phyloP scores from a whole-genome alignment of 176 grass and related monocot genomes.

The Triticum monococcum region DNA sequence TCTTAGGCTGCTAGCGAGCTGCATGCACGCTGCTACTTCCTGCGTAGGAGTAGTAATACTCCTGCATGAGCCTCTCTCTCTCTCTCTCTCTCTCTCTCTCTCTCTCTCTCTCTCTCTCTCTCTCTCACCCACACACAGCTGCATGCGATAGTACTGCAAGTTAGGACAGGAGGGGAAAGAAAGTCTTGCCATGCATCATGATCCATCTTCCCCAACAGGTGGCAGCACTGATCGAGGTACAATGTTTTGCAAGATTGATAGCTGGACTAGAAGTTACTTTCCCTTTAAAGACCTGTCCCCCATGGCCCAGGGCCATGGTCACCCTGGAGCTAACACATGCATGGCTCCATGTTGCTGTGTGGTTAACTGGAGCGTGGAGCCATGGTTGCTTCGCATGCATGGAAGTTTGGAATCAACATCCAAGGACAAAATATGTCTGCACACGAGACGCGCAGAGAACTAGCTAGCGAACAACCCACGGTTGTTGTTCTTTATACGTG shows the following conservation, averaged over 20 bases:
- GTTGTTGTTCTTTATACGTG: not conserved
- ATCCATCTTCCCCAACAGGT: slow-evolving; percentile 1
- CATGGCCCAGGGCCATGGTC: slow-evolving; percentile 2
- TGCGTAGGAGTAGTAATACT: not conserved
- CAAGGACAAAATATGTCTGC: not conserved
- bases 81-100: not conserved
- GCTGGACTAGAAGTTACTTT: slow-evolving; percentile 27
- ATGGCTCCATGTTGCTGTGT: not conserved
- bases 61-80: not conserved
- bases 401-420: slow-evolving; percentile 30
- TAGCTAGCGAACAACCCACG: not conserved
- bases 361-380: slow-evolving; percentile 3
- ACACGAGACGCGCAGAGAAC: not conserved
- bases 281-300: slow-evolving; percentile 29
- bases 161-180: not conserved
- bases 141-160: slow-evolving; percentile 14
- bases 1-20: not conserved
- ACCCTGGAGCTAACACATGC: not conserved
- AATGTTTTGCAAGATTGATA: slow-evolving; percentile 22
- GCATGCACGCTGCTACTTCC: not conserved
- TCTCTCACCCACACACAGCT: not conserved
- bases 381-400: slow-evolving; percentile 10
- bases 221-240: slow-evolving; percentile 6
- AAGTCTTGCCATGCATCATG: slow-evolving; percentile 46
- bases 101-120: not conserved